Evolutionary conservation across 1,139 yeast genomes (phyloP).

Genomic region (Blastobotrys illinoisensis): DNA sequence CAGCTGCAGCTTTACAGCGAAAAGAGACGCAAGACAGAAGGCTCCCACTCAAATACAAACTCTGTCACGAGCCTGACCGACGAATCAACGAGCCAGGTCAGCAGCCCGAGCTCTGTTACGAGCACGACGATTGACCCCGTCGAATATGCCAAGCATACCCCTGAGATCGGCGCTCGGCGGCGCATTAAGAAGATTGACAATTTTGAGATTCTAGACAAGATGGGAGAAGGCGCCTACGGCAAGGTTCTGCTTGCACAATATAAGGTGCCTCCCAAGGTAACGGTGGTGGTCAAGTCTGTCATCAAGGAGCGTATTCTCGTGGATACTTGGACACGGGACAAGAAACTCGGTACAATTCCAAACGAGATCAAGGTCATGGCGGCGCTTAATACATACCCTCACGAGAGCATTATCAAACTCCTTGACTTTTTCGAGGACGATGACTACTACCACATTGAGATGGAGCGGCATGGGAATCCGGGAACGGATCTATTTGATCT

Average conservation of each 20-base stretch:
- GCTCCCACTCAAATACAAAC: not conserved
- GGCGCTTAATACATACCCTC: conserved; percentile 46
- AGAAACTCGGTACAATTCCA: conserved; percentile 86
- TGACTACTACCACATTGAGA: conserved; percentile 80
- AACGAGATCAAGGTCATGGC: conserved; percentile 92
- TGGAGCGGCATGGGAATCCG: conserved; percentile 83
- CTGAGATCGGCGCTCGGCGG: conserved; percentile 32
- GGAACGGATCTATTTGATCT: conserved; percentile 89
- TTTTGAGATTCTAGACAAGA: conserved; percentile 61
- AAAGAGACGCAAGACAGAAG: not conserved
- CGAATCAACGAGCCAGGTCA: not conserved
- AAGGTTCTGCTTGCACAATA: conserved; percentile 79
- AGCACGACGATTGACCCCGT: conserved; percentile 2
- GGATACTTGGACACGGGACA: conserved; percentile 95
- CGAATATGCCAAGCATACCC: conserved; percentile 14
- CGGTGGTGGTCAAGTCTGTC: conserved; percentile 79
- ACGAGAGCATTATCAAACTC: conserved; percentile 78
- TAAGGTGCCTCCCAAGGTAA: conserved; percentile 53
- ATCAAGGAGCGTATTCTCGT: conserved; percentile 89
- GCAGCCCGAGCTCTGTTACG: not conserved
- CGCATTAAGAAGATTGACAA: conserved; percentile 60
- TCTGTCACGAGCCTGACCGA: not conserved
- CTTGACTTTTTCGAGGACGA: conserved; percentile 91
- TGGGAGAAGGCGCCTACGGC: conserved; percentile 98
- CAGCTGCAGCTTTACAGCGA: conserved; percentile 44